Base-by-base conservation (phyloP, 768 basidiomycete species). In the Coprinopsis sp. region DNA sequence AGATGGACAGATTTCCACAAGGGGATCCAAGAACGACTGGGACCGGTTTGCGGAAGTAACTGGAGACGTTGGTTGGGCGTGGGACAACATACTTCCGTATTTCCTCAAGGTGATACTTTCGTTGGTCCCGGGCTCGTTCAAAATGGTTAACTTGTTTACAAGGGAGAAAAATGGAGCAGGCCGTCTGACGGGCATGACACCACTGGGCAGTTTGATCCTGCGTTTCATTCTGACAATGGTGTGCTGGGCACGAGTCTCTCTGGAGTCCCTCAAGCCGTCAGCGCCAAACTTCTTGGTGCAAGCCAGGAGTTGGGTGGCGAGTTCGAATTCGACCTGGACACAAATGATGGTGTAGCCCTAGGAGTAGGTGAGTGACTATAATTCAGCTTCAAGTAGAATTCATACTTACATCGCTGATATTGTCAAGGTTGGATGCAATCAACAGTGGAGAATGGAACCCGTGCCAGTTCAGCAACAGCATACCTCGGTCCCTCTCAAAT, bases 301-400 rank as follows among this genome's bases (percentile, higher is more conserved):
- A 61, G 66, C 1, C 28, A 59, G 18, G 59, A 74, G 38, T 54
- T 72, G 4, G 47, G 57, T 2, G 54, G 60, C 7, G 64, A 67
- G 28, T 76, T 69, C 47, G 61, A 66, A 3, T 74, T 60, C 52
- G 69, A 69, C 49, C 31, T 54, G 16, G 76, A 77, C 52, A 60
- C 62, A 47, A 74, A 75, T 50, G 63, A 65, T 18, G 75, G 76
- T 10, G 58, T 56, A 6, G 63, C 63, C 0, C 46, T 73, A 6
- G 76, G 76, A 4, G 33, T 75, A 25, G 67, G 74, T 72, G 28
- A 41, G 66, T 29, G 25, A 24, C 10, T 14, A 16, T 7, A 13
- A 19, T 37, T 2, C 14, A 5, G 2, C 16, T 4, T 23, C 14
- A 14, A 31, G n/a, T n/a, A n/a, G 8, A 8, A 31, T 8, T 31